phyloP scores from a whole-genome alignment of 805 yeast species.

The Vanderwaltozyma polyspora region DNA sequence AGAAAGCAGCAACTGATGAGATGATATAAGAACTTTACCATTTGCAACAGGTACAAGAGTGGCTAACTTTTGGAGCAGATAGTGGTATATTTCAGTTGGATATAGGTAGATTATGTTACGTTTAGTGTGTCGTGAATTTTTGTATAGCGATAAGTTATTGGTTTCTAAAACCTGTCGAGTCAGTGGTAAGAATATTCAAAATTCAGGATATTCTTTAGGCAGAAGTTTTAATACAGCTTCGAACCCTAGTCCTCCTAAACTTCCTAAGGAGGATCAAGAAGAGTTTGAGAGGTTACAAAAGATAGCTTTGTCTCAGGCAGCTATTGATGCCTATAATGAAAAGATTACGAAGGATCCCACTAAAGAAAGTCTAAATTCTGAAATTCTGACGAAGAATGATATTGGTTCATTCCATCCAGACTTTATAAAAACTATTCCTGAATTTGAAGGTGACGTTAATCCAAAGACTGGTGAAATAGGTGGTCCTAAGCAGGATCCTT shows the following conservation, averaged over 20 bases:
- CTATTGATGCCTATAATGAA: constrained; percentile 62
- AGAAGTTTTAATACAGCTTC: constrained; percentile 11
- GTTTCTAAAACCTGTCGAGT: too few species aligned
- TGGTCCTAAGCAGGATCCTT: constrained; percentile 96
- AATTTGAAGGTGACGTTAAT: constrained; percentile 87
- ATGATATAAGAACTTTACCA: too few species aligned
- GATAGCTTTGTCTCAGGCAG: constrained; percentile 67
- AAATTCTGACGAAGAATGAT: constrained; percentile 35
- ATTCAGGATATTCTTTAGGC: too few species aligned
- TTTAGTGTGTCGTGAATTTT: too few species aligned
- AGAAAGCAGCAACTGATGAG: too few species aligned
- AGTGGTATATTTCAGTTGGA: too few species aligned
- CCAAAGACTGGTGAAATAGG: constrained; percentile 93
- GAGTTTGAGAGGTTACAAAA: constrained; percentile 84
- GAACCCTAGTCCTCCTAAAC: constrained; percentile 25
- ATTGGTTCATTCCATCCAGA: constrained; percentile 59
- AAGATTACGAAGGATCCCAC: constrained; percentile 28
- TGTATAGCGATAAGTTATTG: too few species aligned
- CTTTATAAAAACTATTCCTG: constrained; percentile 71
- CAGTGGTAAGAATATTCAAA: too few species aligned
- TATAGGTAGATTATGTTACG: too few species aligned
- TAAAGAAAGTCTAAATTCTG: constrained; percentile 25
- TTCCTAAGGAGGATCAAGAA: constrained; percentile 35
- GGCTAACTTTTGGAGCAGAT: too few species aligned
- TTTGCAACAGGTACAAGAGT: too few species aligned